These are phyloP conservation scores for Marasmius tenuissimus DNA, from an alignment of 1,284 basidiomycete species.

Conservation along the genomic window DNA sequence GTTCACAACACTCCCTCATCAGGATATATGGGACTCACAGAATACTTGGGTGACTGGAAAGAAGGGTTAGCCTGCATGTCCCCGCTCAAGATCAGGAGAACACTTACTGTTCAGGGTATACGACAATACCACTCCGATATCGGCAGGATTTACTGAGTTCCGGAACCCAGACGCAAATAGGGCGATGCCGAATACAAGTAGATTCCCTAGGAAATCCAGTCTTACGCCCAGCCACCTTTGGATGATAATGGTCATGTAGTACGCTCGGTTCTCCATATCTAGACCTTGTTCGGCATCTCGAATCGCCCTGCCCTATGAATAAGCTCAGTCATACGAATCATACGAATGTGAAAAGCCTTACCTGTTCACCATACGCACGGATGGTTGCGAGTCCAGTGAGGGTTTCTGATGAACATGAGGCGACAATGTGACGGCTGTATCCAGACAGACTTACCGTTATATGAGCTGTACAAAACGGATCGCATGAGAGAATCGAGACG, in stretches of 20 bases:
- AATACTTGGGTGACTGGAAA: constrained; percentile 53
- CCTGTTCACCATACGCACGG: constrained; percentile 43
- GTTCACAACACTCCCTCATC: constrained; percentile 2
- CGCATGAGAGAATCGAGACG: constrained; percentile 70
- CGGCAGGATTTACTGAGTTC: constrained; percentile 35
- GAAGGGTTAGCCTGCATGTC: constrained; percentile 2
- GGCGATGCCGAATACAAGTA: constrained; percentile 73
- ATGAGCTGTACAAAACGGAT: constrained; percentile 62
- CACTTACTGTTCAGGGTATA: constrained; percentile 60
- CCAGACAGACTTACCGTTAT: constrained; percentile 31
- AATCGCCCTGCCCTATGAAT: constrained; percentile 44
- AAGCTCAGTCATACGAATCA: not conserved
- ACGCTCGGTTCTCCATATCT: constrained; percentile 77
- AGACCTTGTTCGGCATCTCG: constrained; percentile 54
- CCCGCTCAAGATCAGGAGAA: not conserved
- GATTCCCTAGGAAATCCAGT: constrained; percentile 68
- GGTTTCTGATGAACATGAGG: constrained; percentile 29
- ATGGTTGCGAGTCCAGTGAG: constrained; percentile 46
- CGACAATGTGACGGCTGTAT: constrained; percentile 9
- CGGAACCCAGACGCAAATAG: constrained; percentile 61
- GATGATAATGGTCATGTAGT: constrained; percentile 57
- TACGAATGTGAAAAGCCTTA: constrained; percentile 15
- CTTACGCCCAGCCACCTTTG: constrained; percentile 64
- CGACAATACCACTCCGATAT: constrained; percentile 62
- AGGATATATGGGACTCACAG: constrained; percentile 36